Percentiles rank a stretch among this genome's conserved stretches.
Conservation (phyloP, 2,329 filamentous ascomycete genomes). For the Cordyceps militaris region DNA sequence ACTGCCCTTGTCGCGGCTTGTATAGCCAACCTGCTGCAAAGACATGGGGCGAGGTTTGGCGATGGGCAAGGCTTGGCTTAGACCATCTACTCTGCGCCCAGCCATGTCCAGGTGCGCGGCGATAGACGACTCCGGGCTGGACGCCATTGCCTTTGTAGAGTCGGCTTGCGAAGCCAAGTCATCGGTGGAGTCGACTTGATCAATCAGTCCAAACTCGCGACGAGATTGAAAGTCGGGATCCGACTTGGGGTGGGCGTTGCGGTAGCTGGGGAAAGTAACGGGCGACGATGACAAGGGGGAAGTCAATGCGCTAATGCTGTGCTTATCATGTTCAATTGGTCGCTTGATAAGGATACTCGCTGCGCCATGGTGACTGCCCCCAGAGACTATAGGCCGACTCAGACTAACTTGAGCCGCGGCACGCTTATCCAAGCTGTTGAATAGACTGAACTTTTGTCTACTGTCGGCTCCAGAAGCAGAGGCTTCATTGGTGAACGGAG, state of each 20-base stretch:
- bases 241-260: constrained; percentile 37
- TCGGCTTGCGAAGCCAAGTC: constrained; percentile 11
- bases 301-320: neutral
- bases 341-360: constrained; percentile 1
- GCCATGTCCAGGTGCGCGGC: constrained; percentile 9
- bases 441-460: constrained; percentile 50
- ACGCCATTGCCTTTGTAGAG: constrained; percentile 8
- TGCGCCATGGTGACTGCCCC: constrained; percentile 41
- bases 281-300: constrained; percentile 12
- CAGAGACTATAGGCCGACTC: constrained; percentile 55
- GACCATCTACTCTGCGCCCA: neutral
- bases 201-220: neutral
- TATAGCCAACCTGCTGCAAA: constrained; percentile 6
- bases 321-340: constrained; percentile 7
- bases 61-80: neutral
- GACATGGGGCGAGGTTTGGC: constrained; percentile 1
- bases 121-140: constrained; percentile 11
- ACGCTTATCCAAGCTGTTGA: constrained; percentile 56
- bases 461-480: constrained; percentile 28
- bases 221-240: constrained; percentile 35
- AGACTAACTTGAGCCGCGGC: constrained; percentile 56
- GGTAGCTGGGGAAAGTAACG: constrained; percentile 27
- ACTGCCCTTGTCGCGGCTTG: neutral
- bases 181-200: constrained; percentile 25
- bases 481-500: constrained; percentile 20